Evolutionary conservation across 2,329 filamentous ascomycete genomes (phyloP).

Genomic region (Exserohilum turcica): DNA sequence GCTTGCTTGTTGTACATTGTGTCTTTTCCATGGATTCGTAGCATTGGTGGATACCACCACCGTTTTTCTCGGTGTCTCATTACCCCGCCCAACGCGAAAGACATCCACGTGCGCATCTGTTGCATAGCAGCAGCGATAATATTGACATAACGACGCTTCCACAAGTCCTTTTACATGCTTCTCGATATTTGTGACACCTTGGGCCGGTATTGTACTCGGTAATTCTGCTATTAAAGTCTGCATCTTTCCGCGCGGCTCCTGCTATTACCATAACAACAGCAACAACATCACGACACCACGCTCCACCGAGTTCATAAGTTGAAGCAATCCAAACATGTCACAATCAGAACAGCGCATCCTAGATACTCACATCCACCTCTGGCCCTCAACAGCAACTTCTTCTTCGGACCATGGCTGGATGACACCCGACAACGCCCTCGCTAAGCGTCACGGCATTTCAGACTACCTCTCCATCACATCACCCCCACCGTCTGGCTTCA

Average conservation of each 20-base stretch:
- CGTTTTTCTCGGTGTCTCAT: slow-evolving; percentile 3
- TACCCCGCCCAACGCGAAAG: slow-evolving; percentile 10
- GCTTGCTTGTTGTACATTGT: not conserved
- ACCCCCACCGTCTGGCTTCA: slow-evolving; percentile 61
- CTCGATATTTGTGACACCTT: not conserved
- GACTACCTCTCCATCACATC: slow-evolving; percentile 58
- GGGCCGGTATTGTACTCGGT: not conserved
- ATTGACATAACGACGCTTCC: not conserved
- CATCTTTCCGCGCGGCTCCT: not conserved
- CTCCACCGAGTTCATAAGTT: not conserved
- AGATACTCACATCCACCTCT: slow-evolving; percentile 92
- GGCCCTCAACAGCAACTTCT: slow-evolving; percentile 66
- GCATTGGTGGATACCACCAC: not conserved
- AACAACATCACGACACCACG: not conserved
- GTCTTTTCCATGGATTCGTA: not conserved
- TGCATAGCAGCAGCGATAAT: slow-evolving; percentile 1
- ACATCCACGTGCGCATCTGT: not conserved
- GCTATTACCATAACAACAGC: not conserved
- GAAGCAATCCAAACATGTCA: not conserved
- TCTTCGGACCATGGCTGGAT: slow-evolving; percentile 72
- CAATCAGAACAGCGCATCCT: slow-evolving; percentile 59
- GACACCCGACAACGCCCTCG: slow-evolving; percentile 59
- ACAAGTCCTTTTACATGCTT: not conserved
- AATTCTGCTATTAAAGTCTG: not conserved
- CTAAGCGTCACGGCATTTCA: slow-evolving; percentile 66